Evolutionary conservation across 257 asterid species (phyloP).

Genomic region (Oldenlandia corymbosa): DNA sequence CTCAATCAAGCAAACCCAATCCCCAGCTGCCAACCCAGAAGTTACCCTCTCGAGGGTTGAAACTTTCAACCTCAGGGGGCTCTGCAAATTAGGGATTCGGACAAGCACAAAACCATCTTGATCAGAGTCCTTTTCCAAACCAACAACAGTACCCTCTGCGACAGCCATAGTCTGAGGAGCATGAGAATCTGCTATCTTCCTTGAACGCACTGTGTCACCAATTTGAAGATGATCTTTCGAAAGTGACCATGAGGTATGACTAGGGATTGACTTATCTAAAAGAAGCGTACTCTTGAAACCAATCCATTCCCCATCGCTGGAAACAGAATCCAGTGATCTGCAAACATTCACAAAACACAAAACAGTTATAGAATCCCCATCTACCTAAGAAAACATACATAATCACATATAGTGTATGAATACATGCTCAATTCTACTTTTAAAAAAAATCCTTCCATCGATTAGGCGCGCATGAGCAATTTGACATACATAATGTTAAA

Average conservation of each 20-base stretch:
- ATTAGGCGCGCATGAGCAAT: no score
- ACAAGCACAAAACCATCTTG: slow-evolving; percentile 43
- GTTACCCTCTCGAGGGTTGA: slow-evolving; percentile 48
- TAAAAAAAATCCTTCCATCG: no score
- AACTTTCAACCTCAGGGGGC: slow-evolving; percentile 38
- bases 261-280: slow-evolving; percentile 29
- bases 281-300: slow-evolving; percentile 31
- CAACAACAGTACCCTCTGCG: slow-evolving; percentile 48
- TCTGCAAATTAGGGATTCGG: slow-evolving; percentile 35
- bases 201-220: slow-evolving; percentile 54
- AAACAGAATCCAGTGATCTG: slow-evolving; percentile 41
- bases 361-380: not conserved
- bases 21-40: slow-evolving; percentile 51
- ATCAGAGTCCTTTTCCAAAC: slow-evolving; percentile 49
- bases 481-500: not conserved
- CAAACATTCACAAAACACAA: slow-evolving; percentile 15
- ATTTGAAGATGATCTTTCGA: slow-evolving; percentile 51
- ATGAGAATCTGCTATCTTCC: slow-evolving; percentile 29
- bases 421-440: no score
- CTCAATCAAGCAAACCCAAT: slow-evolving; percentile 47
- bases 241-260: slow-evolving; percentile 47
- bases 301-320: slow-evolving; percentile 40
- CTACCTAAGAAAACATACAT: not conserved
- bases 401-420: not conserved
- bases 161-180: slow-evolving; percentile 30